Evolutionary conservation across 129 eudicot genomes (phyloP), one percentile per base, ranked within the genome.

Genomic region (Artemisia tridentata): DNA sequence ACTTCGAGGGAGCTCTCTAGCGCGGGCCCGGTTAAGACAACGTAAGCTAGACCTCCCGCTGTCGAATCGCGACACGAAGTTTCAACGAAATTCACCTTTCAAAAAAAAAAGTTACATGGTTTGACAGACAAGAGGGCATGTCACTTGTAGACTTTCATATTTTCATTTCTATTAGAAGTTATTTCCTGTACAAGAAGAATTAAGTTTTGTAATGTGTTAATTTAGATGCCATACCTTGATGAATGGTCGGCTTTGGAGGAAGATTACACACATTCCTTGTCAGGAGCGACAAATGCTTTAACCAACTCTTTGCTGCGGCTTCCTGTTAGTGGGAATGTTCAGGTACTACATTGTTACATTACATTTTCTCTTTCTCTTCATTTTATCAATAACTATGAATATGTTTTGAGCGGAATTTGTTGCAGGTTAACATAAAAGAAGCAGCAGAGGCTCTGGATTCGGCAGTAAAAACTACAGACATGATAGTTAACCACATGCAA

Each of bases 201-300:
- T 63, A 23, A 13, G 15, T 34, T 29, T 27, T 38, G 11, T 38
- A 16, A 14, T 16, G 50, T 63, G 43, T 68, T 23, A 66, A 51
- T 69, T 69, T 67, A 89, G 95, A 83, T 83, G 88, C 90, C 92
- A 29, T 78, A 76, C 73, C 89, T 93, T 65, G 91, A 87, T 38
- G 87, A 83, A 76, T 89, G 96, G 97, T 78, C 91, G 71, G 63
- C 71, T 59, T 46, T 93, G 74, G 92, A 89, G 75, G 90, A 81
- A 68, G 92, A 82, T 41, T 87, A 87, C 82, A 80, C 85, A 50
- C 63, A 71, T 75, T 87, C 90, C 17, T 69, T 92, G 71, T 80
- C 83, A 67, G 95, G 73, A 58, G 47, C 80, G 7, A 78, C 73
- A 58, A 71, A 75, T 19, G 88, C 95, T 62, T 79, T 89, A 69